Base-by-base conservation (phyloP, 1,139 yeast species). In the Scheffersomyces illinoinensis region DNA sequence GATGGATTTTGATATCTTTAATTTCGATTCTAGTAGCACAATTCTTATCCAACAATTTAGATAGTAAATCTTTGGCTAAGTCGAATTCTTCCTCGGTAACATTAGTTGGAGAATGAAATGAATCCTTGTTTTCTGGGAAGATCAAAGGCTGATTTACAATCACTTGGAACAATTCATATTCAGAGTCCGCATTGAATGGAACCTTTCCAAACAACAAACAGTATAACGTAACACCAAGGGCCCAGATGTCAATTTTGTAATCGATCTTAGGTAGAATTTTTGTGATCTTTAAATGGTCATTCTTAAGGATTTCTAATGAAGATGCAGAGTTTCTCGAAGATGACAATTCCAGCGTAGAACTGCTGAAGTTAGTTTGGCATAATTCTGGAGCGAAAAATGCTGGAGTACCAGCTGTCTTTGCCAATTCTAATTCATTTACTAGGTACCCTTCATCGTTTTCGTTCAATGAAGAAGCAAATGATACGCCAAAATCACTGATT, bases 401-500 rank as follows among this genome's bases (percentile, higher is more conserved):
- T 0, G 97, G 97, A 0, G 97, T 91, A 1, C 97, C 97, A 0
- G 95, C 97, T 0, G 97, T 91, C 69, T 91, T 91, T 2, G 96
- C 95, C 63, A 91, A 77, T 68, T 95, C 98, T 56, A 89, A 76
- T 63, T 93, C 97, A 69, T 88, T 87, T 21, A 76, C 75, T 46
- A 73, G 64, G 53, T 63, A 63, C 6, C 80, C 81, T 50, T 77
- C 83, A 60, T 84, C 86, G 54, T 76, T 78, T 21, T 79, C 87
- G 67, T 77, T 82, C 62, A 90, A 76, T 2, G 86, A 81, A 0
- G 90, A 82, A 1, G 96, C 96, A 74, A 91, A 91, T 1, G 98
- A 93, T 10, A 96, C 97, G 20, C 99, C 99, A 75, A 96, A 96
- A 76, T 95, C 99, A 33, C 97, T 90, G 47, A 96, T 96, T 73